Evolutionary conservation across 306 rosid genomes (phyloP), one percentile per base, ranked within the genome.

Genomic region (Begonia fuchsioides): DNA sequence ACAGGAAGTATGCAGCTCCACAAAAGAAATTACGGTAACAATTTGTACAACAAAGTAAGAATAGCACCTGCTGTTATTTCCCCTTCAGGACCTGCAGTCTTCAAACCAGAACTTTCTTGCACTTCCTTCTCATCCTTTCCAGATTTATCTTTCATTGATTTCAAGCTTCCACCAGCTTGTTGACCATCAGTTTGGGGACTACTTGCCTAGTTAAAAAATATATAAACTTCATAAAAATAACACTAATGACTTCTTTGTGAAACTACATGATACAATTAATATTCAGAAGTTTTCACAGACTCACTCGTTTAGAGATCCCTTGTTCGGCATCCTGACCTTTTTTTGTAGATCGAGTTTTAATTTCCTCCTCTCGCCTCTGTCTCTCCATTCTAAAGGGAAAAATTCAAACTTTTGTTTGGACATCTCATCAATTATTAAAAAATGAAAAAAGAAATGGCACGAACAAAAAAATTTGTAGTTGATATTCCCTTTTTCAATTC

Each of bases 11-110:
- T 6, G 12, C 38, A 13, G 45, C 17, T 26, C 12, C 16, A 15
- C 14, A 2, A 43, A 54, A 43, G 8, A 26, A 26, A 26, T 26
- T 26, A 26, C 7, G 35, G 53, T 12, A 44, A 15, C 14, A 53
- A 9, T 50, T 49, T 45, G 15, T 32, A 68, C 72, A 26, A 26
- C 35, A 26, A 26, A 26, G 7, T 26, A 26, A 4, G 35, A 26
- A 26, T 26, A 26, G 75, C 55, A 85, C 98, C 98, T 73, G 98
- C 98, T 44, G 98, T 77, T 47, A 90, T 85, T 78, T 90, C 98
- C 58, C 98, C 98, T 67, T 90, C 98, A 43, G 86, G 76, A 56
- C 95, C 98, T 20, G 98, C 98, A 3, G 76, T 79, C 76, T 85
- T 85, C 71, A 90, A 76, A 68, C 95, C 94, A 12, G 98, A 79